Percentiles rank a stretch among this genome's conserved stretches.
phyloP scores from a whole-genome alignment of 345 rosid species.

The Syzygium oleosum region DNA sequence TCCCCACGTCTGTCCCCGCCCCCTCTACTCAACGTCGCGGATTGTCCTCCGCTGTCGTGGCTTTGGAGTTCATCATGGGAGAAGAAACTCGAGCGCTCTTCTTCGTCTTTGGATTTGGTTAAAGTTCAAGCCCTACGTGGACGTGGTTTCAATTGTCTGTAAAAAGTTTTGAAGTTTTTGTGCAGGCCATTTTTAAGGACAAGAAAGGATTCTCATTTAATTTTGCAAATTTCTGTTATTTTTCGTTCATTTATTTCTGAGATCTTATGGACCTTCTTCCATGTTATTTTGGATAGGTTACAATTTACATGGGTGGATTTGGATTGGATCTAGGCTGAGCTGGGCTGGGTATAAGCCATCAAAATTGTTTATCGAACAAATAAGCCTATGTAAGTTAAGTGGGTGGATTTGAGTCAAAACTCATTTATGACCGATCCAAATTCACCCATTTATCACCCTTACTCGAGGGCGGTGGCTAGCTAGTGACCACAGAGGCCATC shows the following conservation, averaged over 20 bases:
- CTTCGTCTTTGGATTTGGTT: not conserved
- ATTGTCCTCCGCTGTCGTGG: not conserved
- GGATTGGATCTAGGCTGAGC: not conserved
- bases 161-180: not conserved
- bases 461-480: not conserved
- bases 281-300: not conserved
- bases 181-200: not conserved
- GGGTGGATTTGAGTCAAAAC: not conserved
- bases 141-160: not conserved
- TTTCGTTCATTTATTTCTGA: not conserved
- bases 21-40: not conserved
- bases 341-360: not conserved
- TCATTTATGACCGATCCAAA: rapidly evolving
- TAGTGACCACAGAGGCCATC: too few species aligned
- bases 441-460: not conserved
- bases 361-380: too few species aligned
- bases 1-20: not conserved
- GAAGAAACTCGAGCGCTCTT: not conserved
- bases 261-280: not conserved
- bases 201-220: not conserved
- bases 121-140: not conserved
- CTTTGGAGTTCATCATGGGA: conserved; percentile 4
- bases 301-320: not conserved
- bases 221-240: not conserved
- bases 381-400: not conserved